Base-by-base conservation (phyloP, 2,329 filamentous ascomycete species). In the Fusarium nodosum region DNA sequence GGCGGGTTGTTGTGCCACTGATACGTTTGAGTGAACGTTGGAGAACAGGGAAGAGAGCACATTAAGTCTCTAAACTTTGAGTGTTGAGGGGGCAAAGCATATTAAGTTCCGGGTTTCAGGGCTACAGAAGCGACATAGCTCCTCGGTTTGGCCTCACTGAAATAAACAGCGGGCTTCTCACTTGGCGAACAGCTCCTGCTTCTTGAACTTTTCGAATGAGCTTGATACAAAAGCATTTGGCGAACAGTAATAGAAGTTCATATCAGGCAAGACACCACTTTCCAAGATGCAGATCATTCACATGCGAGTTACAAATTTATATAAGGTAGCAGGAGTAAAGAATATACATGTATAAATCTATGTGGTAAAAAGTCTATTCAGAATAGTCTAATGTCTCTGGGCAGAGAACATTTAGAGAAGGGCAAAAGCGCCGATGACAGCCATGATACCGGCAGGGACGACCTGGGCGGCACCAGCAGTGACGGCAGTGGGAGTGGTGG, bases 371-470 rank as follows among this genome's bases (percentile, higher is more conserved):
- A 7, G n/a, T 52, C 34, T 52, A 52, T 52, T 52, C 12, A 52
- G n/a, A 41, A 52, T 41, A 52, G 34, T 39, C n/a, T 15, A 52
- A 52, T 52, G n/a, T 16, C 42, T 54, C 47, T 36, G 7, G 13
- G 1, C 11, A 33, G 26, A 22, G 31, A 28, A 24, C 41, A 39
- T 48, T 65, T 76, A 76, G 34, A 77, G 60, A 34, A 77, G 59
- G 39, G 70, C 72, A 42, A 75, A 24, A 24, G 69, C 69, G 48
- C 73, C 74, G n/a, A 75, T 62, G 28, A 74, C 67, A 22, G 75
- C 52, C 10, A 76, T 38, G 31, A 74, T 55, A 47, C 73, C 60
- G 31, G 59, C 68, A 31, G 75, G 73, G 41, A 56, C 52, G 24
- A 74, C 39, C 47, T 58, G 60, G 7, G 69, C 71, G 22, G 73